Evolutionary conservation across 1,139 yeast species (phyloP).

Genomic region (Tardiomyces blankii): DNA sequence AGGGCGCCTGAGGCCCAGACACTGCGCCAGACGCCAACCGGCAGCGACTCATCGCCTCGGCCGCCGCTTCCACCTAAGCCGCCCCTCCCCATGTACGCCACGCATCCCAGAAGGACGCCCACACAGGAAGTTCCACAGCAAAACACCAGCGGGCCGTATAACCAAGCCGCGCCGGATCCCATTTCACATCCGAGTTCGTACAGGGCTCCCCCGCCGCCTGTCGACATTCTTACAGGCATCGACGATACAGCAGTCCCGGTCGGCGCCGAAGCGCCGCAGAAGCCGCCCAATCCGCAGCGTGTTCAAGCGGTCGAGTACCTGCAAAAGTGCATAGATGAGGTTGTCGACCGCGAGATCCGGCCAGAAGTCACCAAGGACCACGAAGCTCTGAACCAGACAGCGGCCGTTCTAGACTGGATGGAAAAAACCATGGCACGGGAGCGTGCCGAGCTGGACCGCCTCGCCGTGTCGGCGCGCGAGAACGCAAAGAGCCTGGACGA

Average conservation of each 20-base stretch:
- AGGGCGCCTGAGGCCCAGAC: no score
- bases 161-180: neutral
- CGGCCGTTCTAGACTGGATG: slow-evolving; percentile 19
- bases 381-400: slow-evolving; percentile 12
- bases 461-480: slow-evolving; percentile 18
- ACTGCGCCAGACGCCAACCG: slow-evolving; percentile 2
- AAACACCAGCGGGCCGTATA: no score
- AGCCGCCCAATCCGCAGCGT: slow-evolving; percentile 31
- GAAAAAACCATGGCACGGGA: slow-evolving; percentile 22
- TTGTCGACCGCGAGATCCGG: slow-evolving; percentile 10
- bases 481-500: slow-evolving; percentile 25
- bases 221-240: neutral
- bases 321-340: slow-evolving; percentile 6
- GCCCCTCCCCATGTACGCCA: neutral
- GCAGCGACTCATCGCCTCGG: slow-evolving; percentile 3
- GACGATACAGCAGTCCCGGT: neutral
- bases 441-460: slow-evolving; percentile 15
- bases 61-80: slow-evolving; percentile 2
- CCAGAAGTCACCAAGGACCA: slow-evolving; percentile 21
- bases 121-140: neutral
- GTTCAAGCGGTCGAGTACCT: slow-evolving; percentile 17
- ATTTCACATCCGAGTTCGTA: neutral
- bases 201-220: slow-evolving; percentile 1
- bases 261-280: slow-evolving; percentile 11
- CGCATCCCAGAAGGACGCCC: neutral